These are phyloP conservation scores for Purpureocillium lavendulum DNA, from an alignment of 2,329 filamentous ascomycete genomes.

Conservation along the genomic window DNA sequence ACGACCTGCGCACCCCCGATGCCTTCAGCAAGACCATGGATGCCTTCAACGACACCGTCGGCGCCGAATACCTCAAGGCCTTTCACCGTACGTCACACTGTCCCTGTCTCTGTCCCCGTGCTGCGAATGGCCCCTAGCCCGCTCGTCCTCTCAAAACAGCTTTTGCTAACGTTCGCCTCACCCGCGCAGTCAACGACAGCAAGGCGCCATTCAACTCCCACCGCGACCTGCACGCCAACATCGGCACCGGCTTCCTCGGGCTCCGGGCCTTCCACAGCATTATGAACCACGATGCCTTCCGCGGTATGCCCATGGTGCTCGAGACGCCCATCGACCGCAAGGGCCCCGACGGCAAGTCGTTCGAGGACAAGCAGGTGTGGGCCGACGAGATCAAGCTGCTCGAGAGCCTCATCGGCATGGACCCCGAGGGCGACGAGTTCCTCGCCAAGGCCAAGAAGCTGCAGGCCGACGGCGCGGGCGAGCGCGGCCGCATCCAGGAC, in stretches of 20 bases:
- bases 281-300: constrained; percentile 72
- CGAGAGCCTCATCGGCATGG: constrained; percentile 79
- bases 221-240: constrained; percentile 90
- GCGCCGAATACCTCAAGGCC: constrained; percentile 70
- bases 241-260: constrained; percentile 89
- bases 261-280: constrained; percentile 84
- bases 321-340: constrained; percentile 87
- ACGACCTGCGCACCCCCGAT: constrained; percentile 72
- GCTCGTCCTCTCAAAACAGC: too few relatives aligned
- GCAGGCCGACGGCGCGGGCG: constrained; percentile 57
- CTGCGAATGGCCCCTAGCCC: too few relatives aligned
- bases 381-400: constrained; percentile 91
- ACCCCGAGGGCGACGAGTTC: constrained; percentile 69
- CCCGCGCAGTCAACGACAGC: constrained; percentile 68
- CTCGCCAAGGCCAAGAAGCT: constrained; percentile 54
- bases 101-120: too few relatives aligned
- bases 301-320: constrained; percentile 79
- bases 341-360: constrained; percentile 53
- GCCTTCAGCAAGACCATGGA: constrained; percentile 66
- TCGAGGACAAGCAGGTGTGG: constrained; percentile 80
- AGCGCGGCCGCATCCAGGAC: constrained; percentile 67
- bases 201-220: constrained; percentile 79
- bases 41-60: constrained; percentile 71
- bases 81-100: constrained; percentile 60
- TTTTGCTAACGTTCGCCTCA: not conserved